Conservation (phyloP, 352 stramenopile species). For the Phytophthora palmivora region DNA sequence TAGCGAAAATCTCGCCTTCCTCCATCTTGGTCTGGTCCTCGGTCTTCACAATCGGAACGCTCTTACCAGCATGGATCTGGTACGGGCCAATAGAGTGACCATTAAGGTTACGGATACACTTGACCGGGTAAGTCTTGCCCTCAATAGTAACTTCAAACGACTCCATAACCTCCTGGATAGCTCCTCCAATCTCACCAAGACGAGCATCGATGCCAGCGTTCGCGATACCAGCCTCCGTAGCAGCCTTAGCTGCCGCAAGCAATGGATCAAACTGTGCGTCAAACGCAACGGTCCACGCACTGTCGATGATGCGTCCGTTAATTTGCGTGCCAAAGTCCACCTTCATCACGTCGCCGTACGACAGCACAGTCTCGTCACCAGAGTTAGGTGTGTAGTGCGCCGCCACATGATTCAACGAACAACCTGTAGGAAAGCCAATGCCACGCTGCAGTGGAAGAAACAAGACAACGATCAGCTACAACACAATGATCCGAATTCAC, state of each 20-base stretch:
- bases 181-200: conserved; percentile 54
- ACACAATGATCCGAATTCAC: neutral
- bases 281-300: conserved; percentile 97
- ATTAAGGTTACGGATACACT: conserved; percentile 98
- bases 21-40: conserved; percentile 96
- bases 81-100: conserved; percentile 98
- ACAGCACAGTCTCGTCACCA: conserved; percentile 94
- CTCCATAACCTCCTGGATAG: conserved; percentile 37
- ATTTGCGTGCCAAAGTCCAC: conserved; percentile 98
- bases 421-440: conserved; percentile 91
- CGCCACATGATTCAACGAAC: conserved; percentile 97
- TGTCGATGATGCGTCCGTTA: conserved; percentile 98
- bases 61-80: conserved; percentile 97
- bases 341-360: conserved; percentile 98
- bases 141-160: conserved; percentile 90
- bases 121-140: conserved; percentile 95
- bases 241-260: conserved; percentile 92
- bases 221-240: conserved; percentile 94
- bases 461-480: neutral
- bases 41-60: conserved; percentile 96
- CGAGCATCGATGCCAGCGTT: conserved; percentile 95
- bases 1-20: conserved; percentile 97
- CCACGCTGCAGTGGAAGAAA: conserved; percentile 24
- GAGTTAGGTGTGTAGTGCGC: conserved; percentile 98
- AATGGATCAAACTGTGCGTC: conserved; percentile 95